Evolutionary conservation across 306 rosid species (phyloP).

Genomic region (Medicago ruthenica): DNA sequence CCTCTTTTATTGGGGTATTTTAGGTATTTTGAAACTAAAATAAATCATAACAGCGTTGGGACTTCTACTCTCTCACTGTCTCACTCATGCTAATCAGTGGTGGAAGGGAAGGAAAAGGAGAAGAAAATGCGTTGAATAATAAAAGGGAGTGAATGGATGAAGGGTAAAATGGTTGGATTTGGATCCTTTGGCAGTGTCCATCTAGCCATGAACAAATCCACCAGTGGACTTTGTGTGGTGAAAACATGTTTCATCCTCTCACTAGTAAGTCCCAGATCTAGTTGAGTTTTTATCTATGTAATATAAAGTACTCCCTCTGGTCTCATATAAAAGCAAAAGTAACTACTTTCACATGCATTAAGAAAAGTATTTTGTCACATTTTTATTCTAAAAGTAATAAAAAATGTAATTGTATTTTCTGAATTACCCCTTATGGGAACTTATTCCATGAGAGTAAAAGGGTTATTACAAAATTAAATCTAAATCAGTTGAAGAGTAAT

Average conservation of each 20-base stretch:
- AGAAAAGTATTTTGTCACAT: too few relatives aligned
- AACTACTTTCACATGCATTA: too few relatives aligned
- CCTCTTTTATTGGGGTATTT: too few relatives aligned
- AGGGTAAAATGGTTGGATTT: slow-evolving; percentile 64
- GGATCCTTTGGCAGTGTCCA: slow-evolving; percentile 69
- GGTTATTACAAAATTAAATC: too few relatives aligned
- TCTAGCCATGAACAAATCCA: slow-evolving; percentile 63
- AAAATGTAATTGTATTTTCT: too few relatives aligned
- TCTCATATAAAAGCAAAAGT: too few relatives aligned
- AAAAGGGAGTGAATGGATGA: slow-evolving; percentile 53
- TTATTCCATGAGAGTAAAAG: too few relatives aligned
- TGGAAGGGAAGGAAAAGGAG: not conserved
- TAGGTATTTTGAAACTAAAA: too few relatives aligned
- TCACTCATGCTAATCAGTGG: not conserved
- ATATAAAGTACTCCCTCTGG: not conserved
- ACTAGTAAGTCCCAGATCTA: not conserved
- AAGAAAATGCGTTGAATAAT: slow-evolving; percentile 32
- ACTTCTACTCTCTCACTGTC: not conserved
- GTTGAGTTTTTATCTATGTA: not conserved
- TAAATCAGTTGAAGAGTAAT: too few relatives aligned
- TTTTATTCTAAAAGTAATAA: too few relatives aligned
- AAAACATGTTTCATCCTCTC: slow-evolving; percentile 34
- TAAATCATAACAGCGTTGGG: too few relatives aligned
- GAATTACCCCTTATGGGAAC: too few relatives aligned
- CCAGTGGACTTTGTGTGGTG: slow-evolving; percentile 64